Base-by-base conservation (phyloP, 23 red algal genomes). In the Gracilaria caudata region DNA sequence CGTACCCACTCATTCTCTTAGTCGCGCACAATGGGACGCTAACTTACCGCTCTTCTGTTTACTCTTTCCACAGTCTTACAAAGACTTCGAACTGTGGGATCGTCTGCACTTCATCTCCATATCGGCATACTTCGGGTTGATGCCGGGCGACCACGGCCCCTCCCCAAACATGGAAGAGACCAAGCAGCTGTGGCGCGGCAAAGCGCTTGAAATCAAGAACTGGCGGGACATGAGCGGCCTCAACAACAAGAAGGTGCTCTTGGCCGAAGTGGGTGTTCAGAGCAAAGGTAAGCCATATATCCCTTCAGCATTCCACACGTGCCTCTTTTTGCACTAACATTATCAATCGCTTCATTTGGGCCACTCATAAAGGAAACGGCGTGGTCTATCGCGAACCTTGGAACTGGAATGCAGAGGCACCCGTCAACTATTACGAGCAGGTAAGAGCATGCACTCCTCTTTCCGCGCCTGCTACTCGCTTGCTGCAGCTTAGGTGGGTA, bases 201-300 rank as follows among this genome's bases (percentile, higher is more conserved):
- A 36, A 14, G 30, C 81, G n/a, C 36, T 73, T 23, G 65, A 85
- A 14, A 71, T 85, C 7, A 32, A 16, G 4, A 17, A 29, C 1
- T 85, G 81, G 81, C 59, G 60, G 10, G 7, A 26, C 3, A 49
- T 29, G 41, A 26, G 40, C 8, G 24, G 43, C 2, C 17, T 85
- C 10, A 30, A 13, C 16, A 7, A 38, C 34, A 85, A 85, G 81
- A 6, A 85, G 37, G 81, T 85, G 44, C 59, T 85, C 7, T 41
- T 85, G 23, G 81, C 81, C 37, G 81, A 85, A 17, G 60, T 85
- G 32, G 81, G 81, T 19, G 60, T 32, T 10, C 81, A 85, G 35
- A 85, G 81, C 81, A 85, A 85, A 85, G 81, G 81, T 85, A 85
- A 68, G 81, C 46, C 20, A 13, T n/a, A n/a, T n/a, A n/a, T n/a